Evolutionary conservation across 2,329 filamentous ascomycete species (phyloP).

Genomic region (Taxawa tesnikishii): DNA sequence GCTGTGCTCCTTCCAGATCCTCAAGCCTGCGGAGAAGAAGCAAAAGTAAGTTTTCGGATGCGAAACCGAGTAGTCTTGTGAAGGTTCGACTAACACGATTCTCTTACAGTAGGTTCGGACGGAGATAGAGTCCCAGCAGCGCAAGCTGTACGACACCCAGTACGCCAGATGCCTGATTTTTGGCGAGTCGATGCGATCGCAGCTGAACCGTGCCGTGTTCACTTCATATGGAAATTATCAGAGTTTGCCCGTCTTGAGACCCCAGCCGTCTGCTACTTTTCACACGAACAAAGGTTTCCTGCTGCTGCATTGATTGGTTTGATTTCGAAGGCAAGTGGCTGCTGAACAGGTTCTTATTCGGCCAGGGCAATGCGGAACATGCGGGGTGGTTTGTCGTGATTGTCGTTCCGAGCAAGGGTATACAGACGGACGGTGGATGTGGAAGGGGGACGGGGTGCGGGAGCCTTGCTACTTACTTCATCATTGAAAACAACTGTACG

Average conservation of each 20-base stretch:
- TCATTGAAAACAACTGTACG: not conserved
- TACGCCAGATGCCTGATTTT: not conserved
- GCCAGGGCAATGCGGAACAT: not conserved
- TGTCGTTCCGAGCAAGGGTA: not conserved
- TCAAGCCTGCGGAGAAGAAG: conserved; percentile 99
- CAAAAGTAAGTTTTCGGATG: conserved; percentile 70
- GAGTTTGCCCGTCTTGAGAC: no score
- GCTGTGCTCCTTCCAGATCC: conserved; percentile 98
- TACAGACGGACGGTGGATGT: no score
- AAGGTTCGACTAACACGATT: conserved; percentile 4
- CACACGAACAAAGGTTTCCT: no score
- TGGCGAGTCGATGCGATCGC: not conserved
- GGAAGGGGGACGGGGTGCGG: no score
- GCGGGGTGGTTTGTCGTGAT: not conserved
- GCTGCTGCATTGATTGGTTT: not conserved
- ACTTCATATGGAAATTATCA: not conserved
- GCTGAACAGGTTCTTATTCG: not conserved
- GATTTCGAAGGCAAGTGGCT: not conserved
- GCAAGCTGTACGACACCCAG: not conserved
- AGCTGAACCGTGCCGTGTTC: not conserved
- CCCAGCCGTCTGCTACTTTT: no score
- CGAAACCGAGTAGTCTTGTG: not conserved
- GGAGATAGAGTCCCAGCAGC: conserved; percentile 6
- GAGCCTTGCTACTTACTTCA: not conserved
- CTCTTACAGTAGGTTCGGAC: conserved; percentile 9